Base-by-base conservation (phyloP, 2,329 filamentous ascomycete genomes). In the Exophiala oligosperma region DNA sequence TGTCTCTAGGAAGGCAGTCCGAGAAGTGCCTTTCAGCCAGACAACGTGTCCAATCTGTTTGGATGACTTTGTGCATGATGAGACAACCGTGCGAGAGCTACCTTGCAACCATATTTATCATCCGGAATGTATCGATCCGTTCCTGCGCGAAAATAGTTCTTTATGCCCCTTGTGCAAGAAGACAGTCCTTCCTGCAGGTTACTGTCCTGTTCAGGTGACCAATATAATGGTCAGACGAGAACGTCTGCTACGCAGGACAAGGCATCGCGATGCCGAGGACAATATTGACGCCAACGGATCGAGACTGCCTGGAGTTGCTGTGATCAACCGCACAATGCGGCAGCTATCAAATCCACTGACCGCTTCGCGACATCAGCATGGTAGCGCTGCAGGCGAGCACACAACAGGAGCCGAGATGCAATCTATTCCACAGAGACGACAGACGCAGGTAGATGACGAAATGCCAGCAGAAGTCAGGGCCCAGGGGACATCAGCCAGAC, bases 41-140 rank as follows among this genome's bases (percentile, higher is more conserved):
- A 86, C 90, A 0, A 87, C 83, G 2, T 97, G 94, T 70, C 85
- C 90, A n/a, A 96, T 97, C 53, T 99, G 94, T 70, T 81, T 96
- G 1, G 89, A 91, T 54, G 85, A 90, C 59, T 97, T 91, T 68
- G 81, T 88, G 28, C 82, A 85, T 14, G 82, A 84, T 38, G 75
- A 80, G 17, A 88, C 90, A 0, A 83, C 86, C 21, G 92, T 97
- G 55, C 88, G 92, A 55, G 90, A 97, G 73, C 79, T 97, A 2
- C 86, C 91, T 0, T 99, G 94, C 67, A 86, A 89, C 0, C 94
- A 99, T 71, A 93, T 97, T 56, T 99, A 92, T 73, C 93, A 99
- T 65, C 88, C 90, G 0, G 88, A 90, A 64, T 99, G 94, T 69
- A 92, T 97, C 63, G 92, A 97, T 69, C 83, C 87, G 23, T 96